A percentile compares a stretch with the other conserved stretches of the same genome.
Conservation (phyloP, 2,329 filamentous ascomycete species). For the Coniochaeta hoffmannii region DNA sequence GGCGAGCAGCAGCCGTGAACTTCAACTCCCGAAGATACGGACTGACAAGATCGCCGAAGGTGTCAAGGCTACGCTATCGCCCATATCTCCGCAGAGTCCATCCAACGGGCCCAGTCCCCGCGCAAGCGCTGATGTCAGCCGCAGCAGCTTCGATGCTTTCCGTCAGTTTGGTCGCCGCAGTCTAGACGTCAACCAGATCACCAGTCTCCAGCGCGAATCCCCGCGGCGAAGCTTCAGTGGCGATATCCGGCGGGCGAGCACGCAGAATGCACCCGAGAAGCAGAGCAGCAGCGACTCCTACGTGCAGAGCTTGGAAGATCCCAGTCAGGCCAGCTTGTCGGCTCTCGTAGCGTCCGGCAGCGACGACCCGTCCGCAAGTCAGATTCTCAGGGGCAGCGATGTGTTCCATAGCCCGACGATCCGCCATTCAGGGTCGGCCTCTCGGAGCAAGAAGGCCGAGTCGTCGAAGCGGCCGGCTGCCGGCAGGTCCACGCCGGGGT, state of each 20-base stretch:
- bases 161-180: constrained; percentile 41
- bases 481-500: not conserved
- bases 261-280: constrained; percentile 37
- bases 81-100: constrained; percentile 24
- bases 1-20: constrained; percentile 7
- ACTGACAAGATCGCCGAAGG: constrained; percentile 41
- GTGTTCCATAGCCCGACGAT: constrained; percentile 79
- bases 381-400: constrained; percentile 80
- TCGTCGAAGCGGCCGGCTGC: not conserved
- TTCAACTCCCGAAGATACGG: constrained; percentile 21
- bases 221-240: constrained; percentile 59
- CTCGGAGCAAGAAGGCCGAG: constrained; percentile 11
- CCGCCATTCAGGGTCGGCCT: constrained; percentile 37
- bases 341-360: constrained; percentile 61
- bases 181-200: constrained; percentile 37
- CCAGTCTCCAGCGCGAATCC: constrained; percentile 29
- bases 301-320: constrained; percentile 65
- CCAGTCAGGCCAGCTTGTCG: constrained; percentile 51
- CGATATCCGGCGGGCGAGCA: constrained; percentile 42
- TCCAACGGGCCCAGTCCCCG: constrained; percentile 40
- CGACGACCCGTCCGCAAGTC: constrained; percentile 80
- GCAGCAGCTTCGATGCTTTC: constrained; percentile 47
- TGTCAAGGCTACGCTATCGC: constrained; percentile 55
- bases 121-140: constrained; percentile 43
- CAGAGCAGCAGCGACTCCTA: constrained; percentile 68